A percentile compares a stretch with the other conserved stretches of the same genome.
Evolutionary conservation across 768 basidiomycete species (phyloP).

Genomic region (Boletus sensibilis): DNA sequence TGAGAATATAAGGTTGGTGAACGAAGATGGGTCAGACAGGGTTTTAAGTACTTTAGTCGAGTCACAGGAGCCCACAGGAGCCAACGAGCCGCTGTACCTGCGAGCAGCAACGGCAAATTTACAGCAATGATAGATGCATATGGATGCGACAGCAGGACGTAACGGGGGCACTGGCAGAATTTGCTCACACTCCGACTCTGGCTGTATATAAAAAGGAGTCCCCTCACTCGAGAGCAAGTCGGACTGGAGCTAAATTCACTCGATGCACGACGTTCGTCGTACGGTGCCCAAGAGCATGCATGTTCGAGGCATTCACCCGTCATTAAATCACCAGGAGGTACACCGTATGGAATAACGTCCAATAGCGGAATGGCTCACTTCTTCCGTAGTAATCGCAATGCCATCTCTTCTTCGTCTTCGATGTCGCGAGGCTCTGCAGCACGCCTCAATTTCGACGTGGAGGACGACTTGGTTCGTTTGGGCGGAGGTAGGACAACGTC

Average conservation of each 20-base stretch:
- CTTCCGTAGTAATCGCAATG: conserved; percentile 54
- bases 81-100: not conserved
- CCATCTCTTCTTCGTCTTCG: conserved; percentile 63
- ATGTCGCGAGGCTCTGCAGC: conserved; percentile 30
- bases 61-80: conserved; percentile 14
- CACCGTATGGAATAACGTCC: conserved; percentile 3
- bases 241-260: conserved; percentile 1
- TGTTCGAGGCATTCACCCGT: not conserved
- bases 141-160: not conserved
- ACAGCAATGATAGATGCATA: conserved; percentile 10
- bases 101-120: conserved; percentile 12
- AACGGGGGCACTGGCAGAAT: conserved; percentile 7
- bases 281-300: not conserved
- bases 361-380: conserved; percentile 13
- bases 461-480: conserved; percentile 33
- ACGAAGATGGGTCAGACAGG: not conserved
- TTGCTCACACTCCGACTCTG: conserved; percentile 9
- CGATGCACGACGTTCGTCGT: not conserved
- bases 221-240: not conserved
- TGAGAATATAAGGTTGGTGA: not conserved
- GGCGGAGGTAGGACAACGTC: conserved; percentile 26
- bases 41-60: conserved; percentile 3
- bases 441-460: conserved; percentile 30
- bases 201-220: not conserved
- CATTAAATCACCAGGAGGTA: not conserved